Evolutionary conservation across 2,329 filamentous ascomycete genomes (phyloP).

Genomic region (Exophiala sideris): DNA sequence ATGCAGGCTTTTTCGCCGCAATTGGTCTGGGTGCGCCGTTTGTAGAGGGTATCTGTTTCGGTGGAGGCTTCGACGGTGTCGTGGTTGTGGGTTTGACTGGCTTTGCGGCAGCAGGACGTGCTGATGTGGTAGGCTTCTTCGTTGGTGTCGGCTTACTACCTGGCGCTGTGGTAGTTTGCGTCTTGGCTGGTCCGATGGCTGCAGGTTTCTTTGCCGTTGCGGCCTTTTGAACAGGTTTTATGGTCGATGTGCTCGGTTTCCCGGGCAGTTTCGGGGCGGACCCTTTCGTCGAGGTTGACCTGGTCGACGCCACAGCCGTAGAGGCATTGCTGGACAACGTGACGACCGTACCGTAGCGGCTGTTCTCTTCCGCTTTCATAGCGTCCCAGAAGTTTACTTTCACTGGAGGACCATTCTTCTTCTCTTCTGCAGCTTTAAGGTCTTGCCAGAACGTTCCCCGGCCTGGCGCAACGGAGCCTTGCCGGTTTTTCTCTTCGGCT

Average conservation of each 20-base stretch:
- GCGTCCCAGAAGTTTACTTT: conserved; percentile 24
- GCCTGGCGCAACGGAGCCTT: conserved; percentile 14
- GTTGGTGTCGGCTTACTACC: background rate
- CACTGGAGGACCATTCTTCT: conserved; percentile 8
- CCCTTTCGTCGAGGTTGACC: conserved; percentile 6
- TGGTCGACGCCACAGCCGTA: conserved; percentile 20
- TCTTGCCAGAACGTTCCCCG: conserved; percentile 27
- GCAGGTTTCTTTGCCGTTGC: conserved; percentile 5
- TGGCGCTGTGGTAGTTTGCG: background rate
- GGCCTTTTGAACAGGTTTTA: background rate
- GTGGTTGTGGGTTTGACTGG: background rate
- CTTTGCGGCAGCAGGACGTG: background rate
- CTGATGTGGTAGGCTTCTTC: background rate
- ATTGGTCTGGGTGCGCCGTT: background rate
- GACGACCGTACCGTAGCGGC: conserved; percentile 22
- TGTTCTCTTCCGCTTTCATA: conserved; percentile 21
- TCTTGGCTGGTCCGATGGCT: background rate
- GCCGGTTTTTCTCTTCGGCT: conserved; percentile 17
- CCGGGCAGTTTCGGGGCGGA: background rate
- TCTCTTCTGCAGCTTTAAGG: conserved; percentile 22
- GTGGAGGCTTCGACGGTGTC: background rate
- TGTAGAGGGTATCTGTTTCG: background rate
- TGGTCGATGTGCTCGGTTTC: background rate
- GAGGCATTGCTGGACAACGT: conserved; percentile 24
- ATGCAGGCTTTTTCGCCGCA: background rate